Evolutionary conservation across 129 eudicot genomes (phyloP), one percentile per base, ranked within the genome.

Genomic region (Pulicaria dysenterica): DNA sequence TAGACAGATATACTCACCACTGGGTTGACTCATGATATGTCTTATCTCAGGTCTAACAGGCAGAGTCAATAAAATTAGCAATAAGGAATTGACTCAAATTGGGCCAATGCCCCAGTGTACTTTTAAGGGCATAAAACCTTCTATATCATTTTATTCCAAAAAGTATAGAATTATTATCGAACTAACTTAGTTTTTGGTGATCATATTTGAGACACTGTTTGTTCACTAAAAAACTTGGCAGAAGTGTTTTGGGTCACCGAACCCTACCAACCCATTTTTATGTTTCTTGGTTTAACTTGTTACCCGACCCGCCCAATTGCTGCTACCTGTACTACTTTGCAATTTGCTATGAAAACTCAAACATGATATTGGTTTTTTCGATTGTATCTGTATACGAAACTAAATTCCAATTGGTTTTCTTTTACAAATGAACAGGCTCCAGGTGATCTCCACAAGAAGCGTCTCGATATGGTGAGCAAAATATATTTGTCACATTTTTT

Each of bases 381-480:
- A 17, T 38, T 5, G 11, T 16, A 56, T 61, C n/a, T 67, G 41
- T 24, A 11, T 4, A 17, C 7, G 70, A 15, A 41, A 37, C 61
- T 49, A 59, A 39, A 66, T 67, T 44, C 57, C 38, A 70, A 40
- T 37, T 37, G 7, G 11, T 76, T 43, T 2, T 34, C 39, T 85
- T 60, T 50, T 69, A 58, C 62, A 11, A 69, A 61, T 61, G 19
- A 82, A 83, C 96, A 89, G 96, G 77, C 91, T 66, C 74, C 95
- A 55, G 85, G 83, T 79, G 90, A 87, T 63, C 47, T 82, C 45
- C 96, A 89, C 84, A 80, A 84, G 80, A 87, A 83, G 82, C 98
- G 96, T 53, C 83, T 87, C 31, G 92, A 89, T 16, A 83, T 77
- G 86, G 98, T 89, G 57, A 87, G 84, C 72, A 58, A 64, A 43